A percentile compares a stretch with the other conserved stretches of the same genome.
These are phyloP conservation scores for Protomyces arabidopsidicola DNA, from an alignment of 1,139 yeast species.

Conservation along the genomic window DNA sequence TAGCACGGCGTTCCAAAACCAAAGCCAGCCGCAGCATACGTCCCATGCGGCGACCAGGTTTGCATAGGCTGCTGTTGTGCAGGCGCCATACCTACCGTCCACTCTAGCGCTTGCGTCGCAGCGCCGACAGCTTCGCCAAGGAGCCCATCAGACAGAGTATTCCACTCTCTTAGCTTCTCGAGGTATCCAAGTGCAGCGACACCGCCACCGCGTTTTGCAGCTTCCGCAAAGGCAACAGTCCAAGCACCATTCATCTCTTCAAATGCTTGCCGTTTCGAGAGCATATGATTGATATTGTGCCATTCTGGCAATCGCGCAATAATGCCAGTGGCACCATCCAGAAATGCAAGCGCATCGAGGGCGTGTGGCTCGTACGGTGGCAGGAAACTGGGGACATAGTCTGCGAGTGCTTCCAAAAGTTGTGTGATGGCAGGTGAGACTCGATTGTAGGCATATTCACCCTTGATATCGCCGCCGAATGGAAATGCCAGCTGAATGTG, in stretches of 20 bases:
- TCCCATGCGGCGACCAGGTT: background rate
- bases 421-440: slow-evolving; percentile 70
- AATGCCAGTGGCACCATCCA: slow-evolving; percentile 61
- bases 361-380: slow-evolving; percentile 69
- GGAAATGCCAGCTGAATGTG: slow-evolving; percentile 55
- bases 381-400: slow-evolving; percentile 69
- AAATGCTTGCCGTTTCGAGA: slow-evolving; percentile 65
- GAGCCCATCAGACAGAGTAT: slow-evolving; percentile 50
- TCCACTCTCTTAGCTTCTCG: slow-evolving; percentile 55
- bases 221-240: slow-evolving; percentile 56
- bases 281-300: slow-evolving; percentile 64
- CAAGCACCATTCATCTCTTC: slow-evolving; percentile 79
- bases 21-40: background rate
- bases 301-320: slow-evolving; percentile 71
- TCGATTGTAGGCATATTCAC: slow-evolving; percentile 84
- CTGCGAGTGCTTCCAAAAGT: slow-evolving; percentile 71
- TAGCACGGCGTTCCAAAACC: background rate
- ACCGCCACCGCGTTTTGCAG: slow-evolving; percentile 41
- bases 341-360: slow-evolving; percentile 57
- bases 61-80: background rate
- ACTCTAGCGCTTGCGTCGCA: slow-evolving; percentile 28
- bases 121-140: slow-evolving; percentile 33
- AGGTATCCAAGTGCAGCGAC: slow-evolving; percentile 53
- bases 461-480: slow-evolving; percentile 63
- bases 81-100: slow-evolving; percentile 4